Percentiles rank a stretch among this genome's conserved stretches.
These are phyloP conservation scores for Babesia gibsoni DNA, from an alignment of 169 alveolate species.

Conservation along the genomic window DNA sequence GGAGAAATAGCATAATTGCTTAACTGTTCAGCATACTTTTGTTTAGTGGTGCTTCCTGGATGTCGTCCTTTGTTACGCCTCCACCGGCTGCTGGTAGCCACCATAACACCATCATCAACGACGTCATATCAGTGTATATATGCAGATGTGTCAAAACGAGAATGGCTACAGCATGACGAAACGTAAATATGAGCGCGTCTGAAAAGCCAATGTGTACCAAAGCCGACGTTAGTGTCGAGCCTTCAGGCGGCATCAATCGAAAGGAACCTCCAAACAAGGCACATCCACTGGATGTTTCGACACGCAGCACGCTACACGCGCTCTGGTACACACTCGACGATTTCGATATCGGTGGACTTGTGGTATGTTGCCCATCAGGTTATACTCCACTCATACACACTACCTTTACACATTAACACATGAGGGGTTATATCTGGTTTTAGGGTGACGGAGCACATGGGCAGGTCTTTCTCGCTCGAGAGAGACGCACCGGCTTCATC, in stretches of 20 bases:
- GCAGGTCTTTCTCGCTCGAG: conserved; percentile 84
- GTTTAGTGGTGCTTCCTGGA: too few relatives aligned
- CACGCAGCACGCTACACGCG: conserved; percentile 69
- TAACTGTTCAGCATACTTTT: too few relatives aligned
- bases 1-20: too few relatives aligned
- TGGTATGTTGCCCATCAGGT: conserved; percentile 47
- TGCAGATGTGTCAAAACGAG: too few relatives aligned
- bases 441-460: conserved; percentile 90
- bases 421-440: background rate
- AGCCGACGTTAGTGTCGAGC: background rate
- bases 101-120: too few relatives aligned
- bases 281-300: conserved; percentile 65
- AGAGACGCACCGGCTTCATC: conserved; percentile 81
- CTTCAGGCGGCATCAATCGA: background rate
- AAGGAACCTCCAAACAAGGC: background rate
- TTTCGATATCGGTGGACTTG: conserved; percentile 74
- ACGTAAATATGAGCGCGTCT: too few relatives aligned
- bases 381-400: background rate
- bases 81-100: too few relatives aligned
- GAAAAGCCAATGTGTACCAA: too few relatives aligned
- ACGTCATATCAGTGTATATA: too few relatives aligned
- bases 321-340: conserved; percentile 71
- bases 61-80: too few relatives aligned
- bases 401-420: background rate
- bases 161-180: too few relatives aligned